Conservation (phyloP, 495 filamentous ascomycete species). For the Recurvomyces mirabilis region DNA sequence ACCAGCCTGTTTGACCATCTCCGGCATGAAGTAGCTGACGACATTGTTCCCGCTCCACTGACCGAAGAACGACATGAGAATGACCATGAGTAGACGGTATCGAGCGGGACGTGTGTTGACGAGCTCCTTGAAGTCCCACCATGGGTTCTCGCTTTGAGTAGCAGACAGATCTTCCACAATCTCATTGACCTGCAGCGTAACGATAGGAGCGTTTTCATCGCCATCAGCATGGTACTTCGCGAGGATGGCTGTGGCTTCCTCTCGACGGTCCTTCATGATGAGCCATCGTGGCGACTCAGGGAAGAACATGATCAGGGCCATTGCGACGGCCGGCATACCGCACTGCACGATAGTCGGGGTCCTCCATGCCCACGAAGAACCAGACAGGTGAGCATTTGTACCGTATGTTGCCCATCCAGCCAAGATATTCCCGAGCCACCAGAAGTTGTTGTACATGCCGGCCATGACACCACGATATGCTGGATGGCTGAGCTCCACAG, state of each 20-base stretch:
- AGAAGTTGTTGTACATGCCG: slow-evolving; percentile 22
- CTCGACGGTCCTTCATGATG: slow-evolving; percentile 7
- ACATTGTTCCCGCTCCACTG: slow-evolving; percentile 3
- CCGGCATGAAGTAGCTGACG: slow-evolving; percentile 5
- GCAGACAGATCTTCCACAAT: slow-evolving; percentile 6
- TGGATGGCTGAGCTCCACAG: slow-evolving; percentile 3
- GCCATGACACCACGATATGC: slow-evolving; percentile 21
- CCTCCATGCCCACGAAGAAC: slow-evolving; percentile 14
- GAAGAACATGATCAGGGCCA: slow-evolving; percentile 7
- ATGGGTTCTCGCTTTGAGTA: slow-evolving; percentile 15
- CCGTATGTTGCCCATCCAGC: slow-evolving; percentile 20
- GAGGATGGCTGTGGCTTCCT: slow-evolving; percentile 12
- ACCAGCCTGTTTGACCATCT: slow-evolving; percentile 2
- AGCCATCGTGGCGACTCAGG: slow-evolving; percentile 24
- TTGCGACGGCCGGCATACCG: not conserved
- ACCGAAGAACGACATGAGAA: slow-evolving; percentile 1
- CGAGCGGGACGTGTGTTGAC: slow-evolving; percentile 1
- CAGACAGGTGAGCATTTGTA: slow-evolving; percentile 11
- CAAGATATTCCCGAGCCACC: slow-evolving; percentile 14
- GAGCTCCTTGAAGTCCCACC: slow-evolving; percentile 17
- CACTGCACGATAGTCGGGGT: slow-evolving; percentile 10
- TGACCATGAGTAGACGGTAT: not conserved
- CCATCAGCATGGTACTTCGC: slow-evolving; percentile 14
- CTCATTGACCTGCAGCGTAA: not conserved
- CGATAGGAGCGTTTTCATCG: not conserved